These are phyloP conservation scores for Exophiala sp. DNA, from an alignment of 2,329 filamentous ascomycete species.

Conservation along the genomic window DNA sequence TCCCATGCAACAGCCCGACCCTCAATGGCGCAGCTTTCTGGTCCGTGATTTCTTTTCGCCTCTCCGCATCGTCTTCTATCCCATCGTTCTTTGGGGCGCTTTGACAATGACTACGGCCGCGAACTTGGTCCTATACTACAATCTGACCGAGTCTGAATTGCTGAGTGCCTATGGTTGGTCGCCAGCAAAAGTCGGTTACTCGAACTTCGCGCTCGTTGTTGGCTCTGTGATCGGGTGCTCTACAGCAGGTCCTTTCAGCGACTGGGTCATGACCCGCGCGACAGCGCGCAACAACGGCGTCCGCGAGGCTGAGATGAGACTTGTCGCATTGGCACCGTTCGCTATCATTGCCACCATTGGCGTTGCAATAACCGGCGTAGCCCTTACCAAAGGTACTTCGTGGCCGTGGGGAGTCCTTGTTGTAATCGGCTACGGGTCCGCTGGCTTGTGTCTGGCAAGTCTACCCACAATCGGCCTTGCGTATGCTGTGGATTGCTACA, in stretches of 20 bases:
- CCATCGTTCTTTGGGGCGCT: constrained; percentile 59
- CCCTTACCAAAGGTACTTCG: constrained; percentile 49
- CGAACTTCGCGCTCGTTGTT: constrained; percentile 55
- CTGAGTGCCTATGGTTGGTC: constrained; percentile 55
- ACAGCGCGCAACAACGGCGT: constrained; percentile 54
- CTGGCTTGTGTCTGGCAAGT: constrained; percentile 56
- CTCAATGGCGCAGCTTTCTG: neutral
- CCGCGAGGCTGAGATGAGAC: constrained; percentile 56
- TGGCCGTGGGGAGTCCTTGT: constrained; percentile 56
- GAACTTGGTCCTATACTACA: constrained; percentile 55
- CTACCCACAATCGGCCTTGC: constrained; percentile 55
- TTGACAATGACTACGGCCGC: constrained; percentile 60
- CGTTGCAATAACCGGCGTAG: constrained; percentile 48
- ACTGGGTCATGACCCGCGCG: constrained; percentile 52
- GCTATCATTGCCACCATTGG: constrained; percentile 54
- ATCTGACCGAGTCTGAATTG: constrained; percentile 54
- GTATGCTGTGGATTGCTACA: constrained; percentile 62
- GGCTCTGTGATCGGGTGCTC: constrained; percentile 53
- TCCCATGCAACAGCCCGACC: constrained; percentile 40
- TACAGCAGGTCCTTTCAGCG: constrained; percentile 54
- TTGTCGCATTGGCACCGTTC: constrained; percentile 56
- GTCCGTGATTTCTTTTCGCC: neutral
- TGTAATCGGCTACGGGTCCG: constrained; percentile 54
- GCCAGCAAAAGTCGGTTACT: constrained; percentile 50
- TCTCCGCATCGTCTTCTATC: constrained; percentile 57